Base-by-base conservation (phyloP, 2,329 filamentous ascomycete genomes). In the Raffaelea ambrosiae region DNA sequence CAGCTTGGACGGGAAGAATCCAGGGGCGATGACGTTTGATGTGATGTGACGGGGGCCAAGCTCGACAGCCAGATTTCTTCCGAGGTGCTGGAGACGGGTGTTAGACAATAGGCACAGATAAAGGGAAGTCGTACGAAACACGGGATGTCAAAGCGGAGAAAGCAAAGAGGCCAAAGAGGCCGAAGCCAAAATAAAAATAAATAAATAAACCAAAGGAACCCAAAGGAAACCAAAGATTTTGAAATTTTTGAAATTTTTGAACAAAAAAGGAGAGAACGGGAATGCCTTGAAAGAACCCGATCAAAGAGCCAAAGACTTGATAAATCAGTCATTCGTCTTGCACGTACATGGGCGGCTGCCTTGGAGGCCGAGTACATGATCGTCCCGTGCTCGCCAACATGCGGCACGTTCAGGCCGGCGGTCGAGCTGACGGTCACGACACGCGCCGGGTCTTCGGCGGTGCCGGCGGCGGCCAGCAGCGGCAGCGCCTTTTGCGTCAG, bases 331-430 rank as follows among this genome's bases (percentile, higher is more conserved):
- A n/a, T n/a, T n/a, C n/a, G n/a, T n/a, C n/a, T n/a, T 59, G 59
- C 38, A 63, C 62, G n/a, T n/a, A n/a, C n/a, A 51, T 65, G 59
- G 13, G 60, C 83, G 1, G 84, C 84, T 1, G 83, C 83, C 62
- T 87, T 87, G 40, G 78, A 83, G 1, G 79, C 77, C 0, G 76
- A 76, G 64, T 87, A 87, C 53, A 77, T 78, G 54, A 77, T 83
- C 0, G 81, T 82, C 3, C 75, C 80, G 48, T 82, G 72, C 5
- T 73, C 65, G 16, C 81, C 81, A 1, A 79, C 60, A 7, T 73
- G 70, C 2, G 82, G 81, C 9, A 84, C 69, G 19, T 72, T 77
- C 39, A 81, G 72, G 9, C 83, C 83, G 0, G 83, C 82, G 1
- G 83, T 76, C 7, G 80, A 84, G 44, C 76, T 81, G 20, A 84